Evolutionary conservation across 306 rosid genomes (phyloP).

Genomic region (Vigna mungo): DNA sequence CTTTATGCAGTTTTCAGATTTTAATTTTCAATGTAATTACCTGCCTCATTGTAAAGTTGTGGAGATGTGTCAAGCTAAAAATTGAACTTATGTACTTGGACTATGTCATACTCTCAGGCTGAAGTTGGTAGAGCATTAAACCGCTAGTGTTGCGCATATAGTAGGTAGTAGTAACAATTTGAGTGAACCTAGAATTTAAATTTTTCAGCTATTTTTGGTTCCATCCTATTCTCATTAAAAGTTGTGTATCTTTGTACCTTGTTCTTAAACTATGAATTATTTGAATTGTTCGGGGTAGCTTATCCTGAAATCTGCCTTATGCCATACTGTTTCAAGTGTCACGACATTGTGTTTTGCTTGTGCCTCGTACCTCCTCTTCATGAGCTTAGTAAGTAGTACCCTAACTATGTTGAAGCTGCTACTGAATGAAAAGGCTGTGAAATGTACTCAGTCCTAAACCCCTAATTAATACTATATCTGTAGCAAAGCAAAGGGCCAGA

Average conservation of each 20-base stretch:
- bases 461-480: neutral
- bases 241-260: neutral
- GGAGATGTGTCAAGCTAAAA: conserved; percentile 12
- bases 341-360: neutral
- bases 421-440: neutral
- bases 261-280: conserved; percentile 13
- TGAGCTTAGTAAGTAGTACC: conserved; percentile 21
- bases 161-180: neutral
- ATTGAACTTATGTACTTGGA: neutral
- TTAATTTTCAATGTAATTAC: conserved; percentile 38
- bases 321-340: conserved; percentile 29
- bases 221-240: neutral
- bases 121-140: neutral
- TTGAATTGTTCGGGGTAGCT: neutral
- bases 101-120: neutral
- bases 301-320: conserved; percentile 11
- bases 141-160: neutral
- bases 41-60: conserved; percentile 22
- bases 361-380: conserved; percentile 1
- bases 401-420: neutral
- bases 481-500: conserved; percentile 13
- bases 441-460: neutral
- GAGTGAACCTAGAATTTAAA: conserved; percentile 8
- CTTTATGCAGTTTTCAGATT: conserved; percentile 31
- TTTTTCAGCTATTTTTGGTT: neutral